Conservation (phyloP, 495 filamentous ascomycete species). For the Chlorociboria aeruginascens region DNA sequence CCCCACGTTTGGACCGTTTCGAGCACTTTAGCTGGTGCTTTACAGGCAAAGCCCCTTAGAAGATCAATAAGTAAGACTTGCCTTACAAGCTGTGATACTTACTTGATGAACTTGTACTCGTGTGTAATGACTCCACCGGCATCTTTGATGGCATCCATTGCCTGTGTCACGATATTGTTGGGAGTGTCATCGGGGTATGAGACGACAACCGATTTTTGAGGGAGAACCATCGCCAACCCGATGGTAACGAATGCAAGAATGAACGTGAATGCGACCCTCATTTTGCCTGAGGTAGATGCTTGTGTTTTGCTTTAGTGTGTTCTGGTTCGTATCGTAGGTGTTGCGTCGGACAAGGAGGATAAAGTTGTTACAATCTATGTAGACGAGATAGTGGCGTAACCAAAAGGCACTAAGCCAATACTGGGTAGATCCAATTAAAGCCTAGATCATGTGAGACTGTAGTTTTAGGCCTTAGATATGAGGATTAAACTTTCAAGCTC, state of each 20-base stretch:
- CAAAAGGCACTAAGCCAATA: no score
- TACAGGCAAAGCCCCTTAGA: constrained; percentile 63
- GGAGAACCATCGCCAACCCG: constrained; percentile 40
- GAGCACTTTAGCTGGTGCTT: constrained; percentile 54
- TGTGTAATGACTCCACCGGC: constrained; percentile 51
- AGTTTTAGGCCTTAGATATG: no score
- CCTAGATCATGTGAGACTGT: no score
- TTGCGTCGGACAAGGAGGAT: no score
- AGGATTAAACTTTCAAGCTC: no score
- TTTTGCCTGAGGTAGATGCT: constrained; percentile 16
- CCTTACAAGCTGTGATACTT: constrained; percentile 14
- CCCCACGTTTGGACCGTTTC: constrained; percentile 57
- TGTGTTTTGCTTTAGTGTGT: no score
- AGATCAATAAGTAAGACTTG: constrained; percentile 4
- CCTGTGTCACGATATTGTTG: constrained; percentile 50
- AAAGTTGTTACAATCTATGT: no score
- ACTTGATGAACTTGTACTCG: constrained; percentile 47
- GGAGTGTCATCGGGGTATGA: constrained; percentile 67
- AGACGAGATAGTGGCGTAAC: no score
- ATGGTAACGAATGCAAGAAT: constrained; percentile 41
- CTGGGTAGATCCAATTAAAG: no score
- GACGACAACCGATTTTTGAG: constrained; percentile 64
- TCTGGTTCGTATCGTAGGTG: no score
- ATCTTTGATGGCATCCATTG: constrained; percentile 55
- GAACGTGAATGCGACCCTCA: constrained; percentile 45